Base-by-base conservation (phyloP, 176 grass and related monocot species). In the Avena insularis region DNA sequence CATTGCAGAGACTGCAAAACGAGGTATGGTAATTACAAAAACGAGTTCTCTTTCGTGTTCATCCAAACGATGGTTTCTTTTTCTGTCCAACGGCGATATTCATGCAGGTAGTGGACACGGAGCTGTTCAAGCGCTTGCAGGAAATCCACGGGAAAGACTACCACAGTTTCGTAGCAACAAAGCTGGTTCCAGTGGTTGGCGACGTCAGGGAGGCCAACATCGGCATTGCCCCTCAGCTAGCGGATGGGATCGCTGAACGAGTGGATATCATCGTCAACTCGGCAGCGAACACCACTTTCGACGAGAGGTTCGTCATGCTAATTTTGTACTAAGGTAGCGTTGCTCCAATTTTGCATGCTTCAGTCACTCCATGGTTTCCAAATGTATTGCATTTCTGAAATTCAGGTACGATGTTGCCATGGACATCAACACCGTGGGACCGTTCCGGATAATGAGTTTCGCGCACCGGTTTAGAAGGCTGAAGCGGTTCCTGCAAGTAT, bases 371-470 rank as follows among this genome's bases (percentile, higher is more conserved):
- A 45, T 45, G 43, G 43, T 45, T 45, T 45, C 43, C 43, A 45
- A 45, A 45, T 45, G 43, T 45, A 45, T 45, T 45, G 43, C 43
- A 45, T 45, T 14, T 53, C 50, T 4, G 6, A 20, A 25, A 51
- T 88, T 56, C 84, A 98, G 93, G 84, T 98, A 98, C 29, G 96
- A 98, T 51, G 93, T 98, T 9, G 90, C 96, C 0, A 86, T 96
- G 50, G 93, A 98, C 85, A 96, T 94, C 90, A 98, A 98, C 90
- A 98, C 96, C 17, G 70, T 92, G 47, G 96, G 96, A 36, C 90
- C 96, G 9, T 95, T 90, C 84, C 93, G 96, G 83, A 62, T 98
- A 70, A 98, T 98, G 96, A 98, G 87, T 25, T 98, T 95, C 61
- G 96, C 92, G 29, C 93, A 95, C 83, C 89, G 90, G 35, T 95